These are phyloP conservation scores for Tuber microsphaerosporum DNA, from an alignment of 495 filamentous ascomycete species.

Conservation along the genomic window DNA sequence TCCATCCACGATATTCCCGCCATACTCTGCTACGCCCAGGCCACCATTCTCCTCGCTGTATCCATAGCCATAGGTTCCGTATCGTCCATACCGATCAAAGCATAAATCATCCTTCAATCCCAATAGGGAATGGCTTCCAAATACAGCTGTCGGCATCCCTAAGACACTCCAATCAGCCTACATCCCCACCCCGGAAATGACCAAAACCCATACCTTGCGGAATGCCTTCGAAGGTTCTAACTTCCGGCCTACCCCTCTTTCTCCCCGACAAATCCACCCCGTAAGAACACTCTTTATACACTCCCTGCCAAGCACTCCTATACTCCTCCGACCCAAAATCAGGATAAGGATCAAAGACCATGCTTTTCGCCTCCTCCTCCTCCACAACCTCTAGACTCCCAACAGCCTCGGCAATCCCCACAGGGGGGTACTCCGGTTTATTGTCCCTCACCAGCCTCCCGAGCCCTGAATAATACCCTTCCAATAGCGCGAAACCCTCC, in stretches of 20 bases:
- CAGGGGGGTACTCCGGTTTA: slow-evolving; percentile 33
- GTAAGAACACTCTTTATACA: slow-evolving; percentile 26
- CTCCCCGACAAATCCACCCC: slow-evolving; percentile 8
- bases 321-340: slow-evolving; percentile 18
- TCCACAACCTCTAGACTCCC: background rate
- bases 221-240: slow-evolving; percentile 36
- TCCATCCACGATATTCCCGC: slow-evolving; percentile 67
- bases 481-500: slow-evolving; percentile 28
- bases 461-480: slow-evolving; percentile 33
- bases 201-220: slow-evolving; percentile 22
- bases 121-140: slow-evolving; percentile 74
- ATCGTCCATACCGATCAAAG: slow-evolving; percentile 83
- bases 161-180: slow-evolving; percentile 61
- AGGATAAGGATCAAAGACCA: slow-evolving; percentile 32
- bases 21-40: slow-evolving; percentile 69
- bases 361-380: slow-evolving; percentile 7
- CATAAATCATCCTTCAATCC: slow-evolving; percentile 80
- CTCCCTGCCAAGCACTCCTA: slow-evolving; percentile 16
- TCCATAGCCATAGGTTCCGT: slow-evolving; percentile 84
- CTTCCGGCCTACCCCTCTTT: slow-evolving; percentile 23
- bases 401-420: background rate
- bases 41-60: slow-evolving; percentile 72
- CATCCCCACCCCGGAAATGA: slow-evolving; percentile 8
- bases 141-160: slow-evolving; percentile 65
- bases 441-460: slow-evolving; percentile 22